Percentiles rank a stretch among this genome's conserved stretches.
phyloP scores from a whole-genome alignment of 257 asterid genomes.

The Solanum verrucosum region DNA sequence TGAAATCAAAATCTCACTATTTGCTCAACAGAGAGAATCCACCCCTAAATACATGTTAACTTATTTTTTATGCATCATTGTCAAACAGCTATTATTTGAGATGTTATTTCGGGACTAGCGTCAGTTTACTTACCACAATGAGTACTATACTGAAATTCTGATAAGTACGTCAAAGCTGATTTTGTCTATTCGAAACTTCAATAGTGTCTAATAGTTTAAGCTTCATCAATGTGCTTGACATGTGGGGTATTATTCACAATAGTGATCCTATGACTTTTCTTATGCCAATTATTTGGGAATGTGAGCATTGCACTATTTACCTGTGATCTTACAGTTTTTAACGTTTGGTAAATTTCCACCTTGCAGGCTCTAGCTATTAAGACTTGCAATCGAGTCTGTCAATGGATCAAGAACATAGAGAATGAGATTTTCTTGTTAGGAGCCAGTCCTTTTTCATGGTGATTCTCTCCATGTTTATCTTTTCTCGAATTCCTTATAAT shows the following conservation, averaged over 20 bases:
- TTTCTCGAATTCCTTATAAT: not conserved
- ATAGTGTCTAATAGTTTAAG: not conserved
- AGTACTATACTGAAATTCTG: not conserved
- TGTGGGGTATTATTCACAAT: not conserved
- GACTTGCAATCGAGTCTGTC: constrained; percentile 85
- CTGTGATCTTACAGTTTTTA: not conserved
- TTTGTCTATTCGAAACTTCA: not conserved
- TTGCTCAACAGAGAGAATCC: not conserved
- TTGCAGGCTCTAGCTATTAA: constrained; percentile 93
- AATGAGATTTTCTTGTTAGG: constrained; percentile 83
- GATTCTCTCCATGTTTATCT: constrained; percentile 16
- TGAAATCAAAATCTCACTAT: not conserved
- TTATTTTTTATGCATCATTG: not conserved
- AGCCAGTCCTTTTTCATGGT: constrained; percentile 93
- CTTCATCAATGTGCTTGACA: not conserved
- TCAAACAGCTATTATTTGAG: not conserved
- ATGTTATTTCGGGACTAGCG: not conserved
- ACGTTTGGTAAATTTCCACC: constrained; percentile 2
- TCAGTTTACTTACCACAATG: not conserved
- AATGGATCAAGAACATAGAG: constrained; percentile 91
- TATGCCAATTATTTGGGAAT: not conserved
- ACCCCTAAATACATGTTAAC: not conserved
- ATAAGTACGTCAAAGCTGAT: not conserved
- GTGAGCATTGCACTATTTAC: not conserved
- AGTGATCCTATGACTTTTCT: not conserved